These are phyloP conservation scores for Wickerhamiella brachini DNA, from an alignment of 805 yeast genomes.

Conservation along the genomic window DNA sequence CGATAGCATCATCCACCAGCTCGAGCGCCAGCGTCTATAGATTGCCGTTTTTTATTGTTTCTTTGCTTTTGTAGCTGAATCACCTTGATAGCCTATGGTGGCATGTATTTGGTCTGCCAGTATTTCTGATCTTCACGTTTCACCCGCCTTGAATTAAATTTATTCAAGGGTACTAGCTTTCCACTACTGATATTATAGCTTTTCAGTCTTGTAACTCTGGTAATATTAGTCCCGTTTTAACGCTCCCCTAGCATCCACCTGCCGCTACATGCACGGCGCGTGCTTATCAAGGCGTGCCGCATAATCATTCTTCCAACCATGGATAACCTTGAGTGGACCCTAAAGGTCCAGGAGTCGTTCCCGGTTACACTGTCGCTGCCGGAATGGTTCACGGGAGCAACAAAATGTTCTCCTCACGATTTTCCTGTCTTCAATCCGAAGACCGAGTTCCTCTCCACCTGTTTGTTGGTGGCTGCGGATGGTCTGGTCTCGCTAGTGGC, in stretches of 20 bases:
- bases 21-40: constrained; percentile 22
- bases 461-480: constrained; percentile 11
- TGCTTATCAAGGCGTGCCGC: neutral
- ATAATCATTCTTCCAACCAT: neutral
- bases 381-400: neutral
- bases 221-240: too few relatives aligned
- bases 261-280: neutral
- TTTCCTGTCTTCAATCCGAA: constrained; percentile 13
- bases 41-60: neutral
- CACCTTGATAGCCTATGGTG: too few relatives aligned
- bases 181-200: too few relatives aligned
- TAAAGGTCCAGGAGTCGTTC: neutral
- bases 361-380: neutral
- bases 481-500: constrained; percentile 5
- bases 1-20: constrained; percentile 50
- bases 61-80: too few relatives aligned
- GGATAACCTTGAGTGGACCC: neutral
- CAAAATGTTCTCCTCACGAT: neutral
- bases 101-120: too few relatives aligned
- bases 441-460: constrained; percentile 15
- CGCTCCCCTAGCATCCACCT: too few relatives aligned
- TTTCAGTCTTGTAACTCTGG: too few relatives aligned
- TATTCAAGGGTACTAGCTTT: too few relatives aligned
- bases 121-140: too few relatives aligned
- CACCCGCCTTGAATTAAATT: too few relatives aligned